Conservation (phyloP, 768 basidiomycete species). For the Xerocomellus dryophilus region DNA sequence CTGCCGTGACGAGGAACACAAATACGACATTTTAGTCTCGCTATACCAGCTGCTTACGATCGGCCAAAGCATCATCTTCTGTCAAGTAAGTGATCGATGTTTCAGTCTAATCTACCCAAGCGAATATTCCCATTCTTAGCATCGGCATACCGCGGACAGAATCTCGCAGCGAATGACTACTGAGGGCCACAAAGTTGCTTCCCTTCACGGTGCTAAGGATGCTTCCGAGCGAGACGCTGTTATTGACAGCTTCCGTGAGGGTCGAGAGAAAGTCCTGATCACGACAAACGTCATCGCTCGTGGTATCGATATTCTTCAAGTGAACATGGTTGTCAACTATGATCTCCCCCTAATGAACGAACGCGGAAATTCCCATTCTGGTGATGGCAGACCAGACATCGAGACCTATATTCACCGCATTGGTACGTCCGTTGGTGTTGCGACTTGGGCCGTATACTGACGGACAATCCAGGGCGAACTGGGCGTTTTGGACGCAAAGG, state of each 20-base stretch:
- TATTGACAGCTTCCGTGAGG: conserved; percentile 94
- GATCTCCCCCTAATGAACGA: conserved; percentile 87
- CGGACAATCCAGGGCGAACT: conserved; percentile 71
- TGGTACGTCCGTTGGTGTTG: conserved; percentile 48
- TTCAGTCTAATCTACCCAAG: not conserved
- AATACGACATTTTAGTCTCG: conserved; percentile 92
- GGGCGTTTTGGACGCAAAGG: conserved; percentile 98
- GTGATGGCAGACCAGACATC: conserved; percentile 72
- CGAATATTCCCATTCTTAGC: conserved; percentile 39
- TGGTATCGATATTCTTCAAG: conserved; percentile 97
- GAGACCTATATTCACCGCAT: conserved; percentile 99
- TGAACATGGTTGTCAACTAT: conserved; percentile 99
- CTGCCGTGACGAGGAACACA: conserved; percentile 84
- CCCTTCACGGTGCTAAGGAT: conserved; percentile 93
- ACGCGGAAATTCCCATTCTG: conserved; percentile 41
- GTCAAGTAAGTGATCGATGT: conserved; percentile 56
- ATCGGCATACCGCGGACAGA: conserved; percentile 88
- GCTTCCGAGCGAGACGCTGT: conserved; percentile 84
- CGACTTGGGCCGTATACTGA: not conserved
- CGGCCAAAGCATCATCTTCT: conserved; percentile 98
- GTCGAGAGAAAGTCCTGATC: conserved; percentile 94
- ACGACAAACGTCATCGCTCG: conserved; percentile 99
- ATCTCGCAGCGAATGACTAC: conserved; percentile 87
- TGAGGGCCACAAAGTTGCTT: conserved; percentile 95
- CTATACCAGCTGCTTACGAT: conserved; percentile 90